Conservation (phyloP, 306 rosid genomes). For the Quercus cerris region DNA sequence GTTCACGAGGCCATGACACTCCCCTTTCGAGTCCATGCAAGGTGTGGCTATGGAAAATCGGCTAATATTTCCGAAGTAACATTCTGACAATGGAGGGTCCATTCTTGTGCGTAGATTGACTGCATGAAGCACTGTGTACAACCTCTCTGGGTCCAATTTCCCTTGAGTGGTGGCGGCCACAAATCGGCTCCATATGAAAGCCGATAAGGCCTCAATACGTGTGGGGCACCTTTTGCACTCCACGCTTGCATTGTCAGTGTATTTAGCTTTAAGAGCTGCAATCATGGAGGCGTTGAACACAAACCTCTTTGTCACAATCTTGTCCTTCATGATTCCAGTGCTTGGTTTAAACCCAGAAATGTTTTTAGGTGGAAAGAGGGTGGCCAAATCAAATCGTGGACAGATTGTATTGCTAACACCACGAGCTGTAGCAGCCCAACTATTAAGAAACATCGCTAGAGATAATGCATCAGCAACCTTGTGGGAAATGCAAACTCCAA, state of each 20-base stretch:
- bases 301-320: conserved; percentile 12
- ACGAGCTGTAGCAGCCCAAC: conserved; percentile 20
- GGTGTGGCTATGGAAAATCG: neutral
- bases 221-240: neutral
- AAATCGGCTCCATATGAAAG: conserved; percentile 18
- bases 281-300: conserved; percentile 18
- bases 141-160: no score
- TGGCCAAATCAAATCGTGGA: conserved; percentile 16
- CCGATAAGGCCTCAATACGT: neutral
- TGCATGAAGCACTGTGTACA: conserved; percentile 1
- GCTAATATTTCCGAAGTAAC: conserved; percentile 1
- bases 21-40: neutral
- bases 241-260: neutral
- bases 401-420: neutral
- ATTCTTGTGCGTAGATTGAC: conserved; percentile 14
- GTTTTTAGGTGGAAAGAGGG: conserved; percentile 11
- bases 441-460: conserved; percentile 18
- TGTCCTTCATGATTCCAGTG: conserved; percentile 9
- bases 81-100: neutral
- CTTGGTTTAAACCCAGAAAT: conserved; percentile 1
- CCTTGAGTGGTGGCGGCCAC: neutral
- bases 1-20: neutral
- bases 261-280: neutral
- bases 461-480: conserved; percentile 27
- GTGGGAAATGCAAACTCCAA: conserved; percentile 29